Evolutionary conservation across 2,329 filamentous ascomycete species (phyloP), one percentile per base, ranked within the genome.

Genomic region (Blastomyces percursus): DNA sequence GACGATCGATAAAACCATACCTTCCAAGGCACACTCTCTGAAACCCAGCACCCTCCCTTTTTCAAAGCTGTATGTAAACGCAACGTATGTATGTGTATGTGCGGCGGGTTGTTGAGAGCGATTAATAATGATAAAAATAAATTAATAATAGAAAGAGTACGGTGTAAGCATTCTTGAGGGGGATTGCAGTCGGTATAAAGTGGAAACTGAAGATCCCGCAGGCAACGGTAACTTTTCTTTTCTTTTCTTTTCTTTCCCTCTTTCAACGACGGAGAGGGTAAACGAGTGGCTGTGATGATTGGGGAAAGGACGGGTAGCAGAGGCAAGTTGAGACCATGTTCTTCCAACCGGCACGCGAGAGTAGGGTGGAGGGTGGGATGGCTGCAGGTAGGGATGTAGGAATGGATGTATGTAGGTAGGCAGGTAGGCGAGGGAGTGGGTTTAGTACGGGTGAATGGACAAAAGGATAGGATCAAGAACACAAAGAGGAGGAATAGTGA

Each of bases 401-500:
- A 4, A 30, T 30, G 1, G 21, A 7, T 21, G 27, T 19, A 9
- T 2, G 30, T 32, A 32, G 32, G 32, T 32, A 7, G 32, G 32
- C 3, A 30, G 21, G 11, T 0, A 14, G 46, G 27, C 19, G 59
- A 19, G 21, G 21, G 32, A 14, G 21, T n/a, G 21, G 27, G 27
- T 30, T 30, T 30, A 55, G 40, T 55, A 55, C 16, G 59, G 48
- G 46, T 42, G 21, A 21, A 3, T 24, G 5, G n/a, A 35, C 2
- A 9, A 16, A 61, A 48, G 11, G 44, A 38, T 3, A n/a, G 59
- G 24, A 54, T 55, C 32, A 40, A 19, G 27, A 32, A 40, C 21
- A 32, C 24, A 35, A n/a, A n/a, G 59, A 44, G 57, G 57, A 61
- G 35, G 52, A 59, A 59, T 58, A 62, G 64, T 55, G 64, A 66